phyloP scores from a whole-genome alignment of 495 filamentous ascomycete genomes.

The Trichoderma reesei region DNA sequence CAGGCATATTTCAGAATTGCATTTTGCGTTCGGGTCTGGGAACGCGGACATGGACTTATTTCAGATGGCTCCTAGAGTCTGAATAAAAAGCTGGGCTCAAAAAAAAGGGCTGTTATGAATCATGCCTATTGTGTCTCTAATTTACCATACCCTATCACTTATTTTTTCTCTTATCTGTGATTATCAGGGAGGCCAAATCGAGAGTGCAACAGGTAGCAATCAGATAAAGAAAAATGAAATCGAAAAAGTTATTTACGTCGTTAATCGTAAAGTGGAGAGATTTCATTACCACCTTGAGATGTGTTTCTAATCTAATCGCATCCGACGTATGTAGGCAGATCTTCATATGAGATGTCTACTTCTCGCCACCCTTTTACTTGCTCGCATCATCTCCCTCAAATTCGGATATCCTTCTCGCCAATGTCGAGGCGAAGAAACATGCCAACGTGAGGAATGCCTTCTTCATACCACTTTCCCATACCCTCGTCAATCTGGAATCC shows the following conservation, averaged over 20 bases:
- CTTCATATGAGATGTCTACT: background rate
- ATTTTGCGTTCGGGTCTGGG: conserved; percentile 14
- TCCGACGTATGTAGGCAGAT: background rate
- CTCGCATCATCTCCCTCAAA: background rate
- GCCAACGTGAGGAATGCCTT: conserved; percentile 75
- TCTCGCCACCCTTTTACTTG: background rate
- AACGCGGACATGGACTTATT: conserved; percentile 11
- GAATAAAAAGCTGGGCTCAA: conserved; percentile 11
- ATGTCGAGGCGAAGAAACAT: conserved; percentile 49
- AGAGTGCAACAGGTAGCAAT: background rate
- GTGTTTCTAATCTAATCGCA: background rate
- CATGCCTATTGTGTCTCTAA: conserved; percentile 8
- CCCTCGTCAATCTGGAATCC: conserved; percentile 62
- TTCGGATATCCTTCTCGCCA: conserved; percentile 6
- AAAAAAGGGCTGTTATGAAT: conserved; percentile 5
- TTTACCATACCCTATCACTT: background rate
- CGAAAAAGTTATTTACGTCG: background rate
- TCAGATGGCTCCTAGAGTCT: conserved; percentile 11
- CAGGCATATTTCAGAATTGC: conserved; percentile 12
- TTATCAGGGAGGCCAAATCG: background rate
- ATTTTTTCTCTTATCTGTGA: background rate
- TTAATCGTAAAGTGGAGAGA: background rate
- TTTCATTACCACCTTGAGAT: background rate
- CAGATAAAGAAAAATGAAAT: background rate
- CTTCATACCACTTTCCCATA: conserved; percentile 73